Evolutionary conservation across 2,329 filamentous ascomycete genomes (phyloP).

Genomic region (Lachnellula hyalina): DNA sequence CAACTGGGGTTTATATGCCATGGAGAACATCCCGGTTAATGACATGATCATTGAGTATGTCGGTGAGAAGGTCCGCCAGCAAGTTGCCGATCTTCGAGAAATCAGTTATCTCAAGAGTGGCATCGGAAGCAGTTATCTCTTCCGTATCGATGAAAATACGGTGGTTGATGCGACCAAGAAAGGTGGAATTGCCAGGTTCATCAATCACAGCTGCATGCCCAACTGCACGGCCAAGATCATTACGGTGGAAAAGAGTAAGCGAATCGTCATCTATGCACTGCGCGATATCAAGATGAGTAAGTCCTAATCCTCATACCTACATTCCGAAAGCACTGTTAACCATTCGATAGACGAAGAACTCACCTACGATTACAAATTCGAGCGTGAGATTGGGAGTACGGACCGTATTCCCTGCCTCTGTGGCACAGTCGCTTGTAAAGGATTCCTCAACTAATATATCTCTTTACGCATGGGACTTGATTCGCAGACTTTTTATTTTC

Average conservation of each 20-base stretch:
- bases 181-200: slow-evolving; percentile 95
- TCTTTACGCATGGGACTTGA: slow-evolving; percentile 1
- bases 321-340: slow-evolving; percentile 14
- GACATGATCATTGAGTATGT: slow-evolving; percentile 99
- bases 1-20: slow-evolving; percentile 96
- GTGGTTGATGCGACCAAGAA: slow-evolving; percentile 98
- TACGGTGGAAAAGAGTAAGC: slow-evolving; percentile 94
- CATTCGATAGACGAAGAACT: slow-evolving; percentile 78
- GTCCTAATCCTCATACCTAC: slow-evolving; percentile 34
- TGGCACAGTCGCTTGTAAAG: slow-evolving; percentile 93
- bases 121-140: slow-evolving; percentile 94
- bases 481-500: background rate
- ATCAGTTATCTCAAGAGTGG: slow-evolving; percentile 89
- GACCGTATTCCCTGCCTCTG: slow-evolving; percentile 97
- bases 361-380: slow-evolving; percentile 99
- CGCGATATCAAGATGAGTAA: slow-evolving; percentile 92
- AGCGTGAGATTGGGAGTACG: slow-evolving; percentile 88
- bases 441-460: slow-evolving; percentile 83
- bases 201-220: slow-evolving; percentile 97
- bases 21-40: slow-evolving; percentile 94
- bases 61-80: slow-evolving; percentile 92
- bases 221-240: slow-evolving; percentile 99
- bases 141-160: slow-evolving; percentile 95
- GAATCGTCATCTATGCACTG: slow-evolving; percentile 97
- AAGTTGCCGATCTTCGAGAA: slow-evolving; percentile 95